Percentiles rank a stretch among this genome's conserved stretches.
These are phyloP conservation scores for Salvia splendens DNA, from an alignment of 257 asterid species.

Conservation along the genomic window DNA sequence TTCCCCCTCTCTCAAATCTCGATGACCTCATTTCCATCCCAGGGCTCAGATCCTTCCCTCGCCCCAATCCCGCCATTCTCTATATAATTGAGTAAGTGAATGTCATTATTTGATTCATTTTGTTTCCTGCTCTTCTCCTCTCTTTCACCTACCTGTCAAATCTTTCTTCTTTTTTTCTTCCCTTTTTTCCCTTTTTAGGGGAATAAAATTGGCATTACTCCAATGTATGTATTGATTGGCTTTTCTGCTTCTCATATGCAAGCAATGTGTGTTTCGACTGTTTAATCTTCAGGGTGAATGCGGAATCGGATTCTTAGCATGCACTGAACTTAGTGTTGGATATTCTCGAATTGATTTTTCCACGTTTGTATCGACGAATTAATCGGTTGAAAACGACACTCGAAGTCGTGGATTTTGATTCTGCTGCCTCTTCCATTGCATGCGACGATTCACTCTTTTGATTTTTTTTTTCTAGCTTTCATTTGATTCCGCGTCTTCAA, in stretches of 20 bases:
- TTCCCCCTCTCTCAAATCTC: conserved; percentile 36
- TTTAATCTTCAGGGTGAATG: conserved; percentile 12
- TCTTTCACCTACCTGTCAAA: neutral
- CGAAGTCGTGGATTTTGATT: conserved; percentile 26
- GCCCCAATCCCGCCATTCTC: conserved; percentile 28
- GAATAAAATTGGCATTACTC: neutral
- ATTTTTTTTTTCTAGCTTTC: conserved; percentile 24
- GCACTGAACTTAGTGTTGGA: conserved; percentile 40
- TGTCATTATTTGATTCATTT: conserved; percentile 19
- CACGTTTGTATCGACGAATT: conserved; percentile 29
- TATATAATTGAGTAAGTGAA: conserved; percentile 37
- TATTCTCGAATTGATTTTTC: conserved; percentile 38
- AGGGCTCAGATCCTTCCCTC: conserved; percentile 31
- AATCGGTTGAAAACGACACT: conserved; percentile 30
- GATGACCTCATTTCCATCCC: conserved; percentile 39
- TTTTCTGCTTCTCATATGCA: neutral
- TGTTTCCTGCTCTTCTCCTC: neutral
- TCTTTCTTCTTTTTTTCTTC: neutral
- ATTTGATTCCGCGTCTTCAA: conserved; percentile 17
- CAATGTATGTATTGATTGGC: conserved; percentile 9
- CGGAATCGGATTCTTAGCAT: conserved; percentile 33
- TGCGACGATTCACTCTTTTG: conserved; percentile 35
- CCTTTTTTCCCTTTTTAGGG: neutral
- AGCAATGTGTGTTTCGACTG: neutral
- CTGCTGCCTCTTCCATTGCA: conserved; percentile 36